Evolutionary conservation across 768 basidiomycete genomes (phyloP).

Genomic region (Panaeolus cyanescens): DNA sequence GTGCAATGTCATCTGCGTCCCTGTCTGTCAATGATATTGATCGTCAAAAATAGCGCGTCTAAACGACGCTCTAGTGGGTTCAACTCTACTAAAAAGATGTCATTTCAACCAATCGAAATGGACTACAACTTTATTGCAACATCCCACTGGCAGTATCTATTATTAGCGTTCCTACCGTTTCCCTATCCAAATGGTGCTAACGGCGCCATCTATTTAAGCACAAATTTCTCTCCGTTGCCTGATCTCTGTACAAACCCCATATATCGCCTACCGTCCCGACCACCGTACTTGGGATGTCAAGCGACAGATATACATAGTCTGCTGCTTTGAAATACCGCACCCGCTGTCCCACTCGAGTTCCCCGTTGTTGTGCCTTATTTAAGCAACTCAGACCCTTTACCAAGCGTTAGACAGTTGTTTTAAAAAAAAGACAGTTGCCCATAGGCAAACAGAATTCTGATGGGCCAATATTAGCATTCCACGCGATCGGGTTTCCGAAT

Average conservation of each 20-base stretch:
- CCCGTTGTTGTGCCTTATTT: background rate
- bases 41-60: too few relatives aligned
- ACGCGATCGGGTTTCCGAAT: background rate
- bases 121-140: too few relatives aligned
- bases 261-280: background rate
- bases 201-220: background rate
- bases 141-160: too few relatives aligned
- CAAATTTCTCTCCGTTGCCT: background rate
- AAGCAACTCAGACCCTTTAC: background rate
- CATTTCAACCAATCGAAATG: too few relatives aligned
- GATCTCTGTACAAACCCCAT: background rate
- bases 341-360: background rate
- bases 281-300: too few relatives aligned
- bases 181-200: background rate
- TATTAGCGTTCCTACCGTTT: background rate
- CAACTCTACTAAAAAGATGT: too few relatives aligned
- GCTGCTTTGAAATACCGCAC: too few relatives aligned
- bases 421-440: background rate
- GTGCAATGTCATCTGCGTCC: too few relatives aligned
- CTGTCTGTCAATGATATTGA: too few relatives aligned
- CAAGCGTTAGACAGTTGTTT: background rate
- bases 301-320: too few relatives aligned
- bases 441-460: background rate
- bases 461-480: background rate
- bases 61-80: too few relatives aligned